Conservation (phyloP, 768 basidiomycete species). For the Suillus weaverae region DNA sequence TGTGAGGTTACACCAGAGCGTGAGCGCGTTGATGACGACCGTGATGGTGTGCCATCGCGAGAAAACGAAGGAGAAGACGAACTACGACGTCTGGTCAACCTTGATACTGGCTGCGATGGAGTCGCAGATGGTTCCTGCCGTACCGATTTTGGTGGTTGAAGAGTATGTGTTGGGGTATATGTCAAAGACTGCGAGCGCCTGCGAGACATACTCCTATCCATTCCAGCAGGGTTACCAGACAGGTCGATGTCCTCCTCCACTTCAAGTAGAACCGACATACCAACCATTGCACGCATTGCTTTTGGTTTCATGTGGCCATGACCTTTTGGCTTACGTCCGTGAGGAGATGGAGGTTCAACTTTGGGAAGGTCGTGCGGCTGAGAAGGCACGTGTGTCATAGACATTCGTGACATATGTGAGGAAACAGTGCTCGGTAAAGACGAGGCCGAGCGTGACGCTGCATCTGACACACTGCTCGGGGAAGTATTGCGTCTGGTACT, state of each 20-base stretch:
- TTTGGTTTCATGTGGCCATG: slow-evolving; percentile 26
- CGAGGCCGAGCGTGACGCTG: slow-evolving; percentile 23
- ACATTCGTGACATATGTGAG: slow-evolving; percentile 8
- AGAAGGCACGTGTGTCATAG: not conserved
- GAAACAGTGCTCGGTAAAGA: slow-evolving; percentile 13
- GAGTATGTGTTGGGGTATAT: slow-evolving; percentile 12
- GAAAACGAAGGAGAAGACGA: slow-evolving; percentile 29
- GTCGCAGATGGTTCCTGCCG: slow-evolving; percentile 19
- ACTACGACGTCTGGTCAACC: slow-evolving; percentile 30
- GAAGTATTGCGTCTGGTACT: slow-evolving; percentile 20
- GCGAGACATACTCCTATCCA: slow-evolving; percentile 12
- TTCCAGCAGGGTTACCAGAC: not conserved
- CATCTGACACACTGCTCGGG: slow-evolving; percentile 5
- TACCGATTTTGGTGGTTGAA: slow-evolving; percentile 15
- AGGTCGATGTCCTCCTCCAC: slow-evolving; percentile 48
- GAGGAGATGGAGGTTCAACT: slow-evolving; percentile 18
- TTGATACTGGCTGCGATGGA: slow-evolving; percentile 21
- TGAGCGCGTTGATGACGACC: slow-evolving; percentile 4
- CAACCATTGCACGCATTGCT: slow-evolving; percentile 45
- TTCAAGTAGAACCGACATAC: slow-evolving; percentile 54
- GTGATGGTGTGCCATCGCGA: slow-evolving; percentile 9
- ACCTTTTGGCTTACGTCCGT: slow-evolving; percentile 28
- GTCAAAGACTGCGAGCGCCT: slow-evolving; percentile 19
- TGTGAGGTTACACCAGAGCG: not conserved
- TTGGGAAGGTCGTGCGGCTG: slow-evolving; percentile 9